Percentiles rank a stretch among this genome's conserved stretches.
phyloP scores from a whole-genome alignment of 2,329 filamentous ascomycete species.

The Ophiostoma montium region DNA sequence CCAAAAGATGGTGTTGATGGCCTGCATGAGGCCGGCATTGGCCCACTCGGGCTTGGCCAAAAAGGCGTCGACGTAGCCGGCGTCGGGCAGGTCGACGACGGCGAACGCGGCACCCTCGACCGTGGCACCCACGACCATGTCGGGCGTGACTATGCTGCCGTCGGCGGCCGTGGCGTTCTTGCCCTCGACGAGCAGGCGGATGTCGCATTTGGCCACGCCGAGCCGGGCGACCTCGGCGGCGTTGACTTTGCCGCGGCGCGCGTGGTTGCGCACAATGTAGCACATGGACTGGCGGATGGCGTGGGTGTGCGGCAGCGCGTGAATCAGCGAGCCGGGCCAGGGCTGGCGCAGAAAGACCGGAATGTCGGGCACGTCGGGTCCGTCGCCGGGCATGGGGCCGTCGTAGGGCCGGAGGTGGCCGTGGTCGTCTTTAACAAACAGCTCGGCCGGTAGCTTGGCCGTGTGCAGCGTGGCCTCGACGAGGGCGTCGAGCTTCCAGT shows the following conservation, averaged over 20 bases:
- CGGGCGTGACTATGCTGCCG: slow-evolving; percentile 60
- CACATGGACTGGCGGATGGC: slow-evolving; percentile 59
- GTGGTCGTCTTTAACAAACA: slow-evolving; percentile 54
- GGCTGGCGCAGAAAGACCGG: slow-evolving; percentile 60
- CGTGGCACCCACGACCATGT: slow-evolving; percentile 66
- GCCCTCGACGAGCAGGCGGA: slow-evolving; percentile 46
- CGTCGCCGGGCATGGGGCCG: slow-evolving; percentile 47
- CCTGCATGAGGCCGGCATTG: slow-evolving; percentile 47
- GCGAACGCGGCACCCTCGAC: slow-evolving; percentile 60
- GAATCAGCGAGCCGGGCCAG: slow-evolving; percentile 59
- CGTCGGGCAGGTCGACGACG: slow-evolving; percentile 63
- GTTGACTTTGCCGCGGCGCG: slow-evolving; percentile 70
- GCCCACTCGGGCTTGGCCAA: slow-evolving; percentile 60
- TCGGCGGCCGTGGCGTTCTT: slow-evolving; percentile 46
- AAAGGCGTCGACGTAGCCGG: slow-evolving; percentile 55
- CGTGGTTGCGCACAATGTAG: slow-evolving; percentile 70
- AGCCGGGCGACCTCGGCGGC: slow-evolving; percentile 47
- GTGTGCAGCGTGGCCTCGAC: slow-evolving; percentile 50
- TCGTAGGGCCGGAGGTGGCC: slow-evolving; percentile 55
- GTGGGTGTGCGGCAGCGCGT: slow-evolving; percentile 51
- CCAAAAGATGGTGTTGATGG: slow-evolving; percentile 64
- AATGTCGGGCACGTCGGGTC: slow-evolving; percentile 40
- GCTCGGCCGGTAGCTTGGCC: slow-evolving; percentile 51
- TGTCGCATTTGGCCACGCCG: slow-evolving; percentile 47
- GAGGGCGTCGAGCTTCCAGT: slow-evolving; percentile 59